A percentile compares a stretch with the other conserved stretches of the same genome.
These are phyloP conservation scores for Cryptococcus neoformans DNA, from an alignment of 1,284 basidiomycete species.

Conservation along the genomic window DNA sequence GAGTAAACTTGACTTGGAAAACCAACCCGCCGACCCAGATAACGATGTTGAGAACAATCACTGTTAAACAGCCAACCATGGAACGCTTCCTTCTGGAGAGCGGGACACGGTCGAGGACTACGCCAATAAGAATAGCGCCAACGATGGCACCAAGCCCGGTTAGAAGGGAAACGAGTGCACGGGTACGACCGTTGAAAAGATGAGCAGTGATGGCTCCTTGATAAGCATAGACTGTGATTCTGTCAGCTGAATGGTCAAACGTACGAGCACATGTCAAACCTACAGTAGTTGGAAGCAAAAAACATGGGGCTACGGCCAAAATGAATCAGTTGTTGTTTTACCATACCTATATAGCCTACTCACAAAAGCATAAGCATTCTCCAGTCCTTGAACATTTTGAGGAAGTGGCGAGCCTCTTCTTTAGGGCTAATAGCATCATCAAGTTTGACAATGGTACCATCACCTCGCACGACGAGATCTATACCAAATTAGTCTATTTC, in stretches of 20 bases:
- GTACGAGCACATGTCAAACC: neutral
- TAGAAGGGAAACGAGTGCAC: conserved; percentile 35
- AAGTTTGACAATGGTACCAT: conserved; percentile 39
- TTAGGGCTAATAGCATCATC: conserved; percentile 14
- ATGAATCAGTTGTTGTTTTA: neutral
- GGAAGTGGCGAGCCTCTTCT: conserved; percentile 30
- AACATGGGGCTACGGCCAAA: conserved; percentile 26
- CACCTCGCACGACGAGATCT: conserved; percentile 33
- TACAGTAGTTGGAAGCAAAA: conserved; percentile 39
- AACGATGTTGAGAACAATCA: conserved; percentile 25
- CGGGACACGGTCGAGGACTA: conserved; percentile 35
- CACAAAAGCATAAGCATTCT: conserved; percentile 33
- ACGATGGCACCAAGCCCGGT: conserved; percentile 35
- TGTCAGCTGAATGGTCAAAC: neutral
- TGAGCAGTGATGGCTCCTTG: conserved; percentile 36
- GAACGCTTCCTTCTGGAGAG: conserved; percentile 33
- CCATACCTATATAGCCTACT: neutral
- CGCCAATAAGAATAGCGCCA: conserved; percentile 41
- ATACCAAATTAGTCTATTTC: neutral
- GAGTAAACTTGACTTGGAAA: conserved; percentile 34
- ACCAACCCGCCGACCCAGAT: conserved; percentile 40
- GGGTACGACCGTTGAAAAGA: conserved; percentile 38
- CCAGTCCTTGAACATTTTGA: conserved; percentile 35
- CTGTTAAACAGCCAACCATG: conserved; percentile 25
- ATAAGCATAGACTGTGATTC: conserved; percentile 29